Conservation (phyloP, 2,329 filamentous ascomycete species). For the Mycosphaerella sp. region DNA sequence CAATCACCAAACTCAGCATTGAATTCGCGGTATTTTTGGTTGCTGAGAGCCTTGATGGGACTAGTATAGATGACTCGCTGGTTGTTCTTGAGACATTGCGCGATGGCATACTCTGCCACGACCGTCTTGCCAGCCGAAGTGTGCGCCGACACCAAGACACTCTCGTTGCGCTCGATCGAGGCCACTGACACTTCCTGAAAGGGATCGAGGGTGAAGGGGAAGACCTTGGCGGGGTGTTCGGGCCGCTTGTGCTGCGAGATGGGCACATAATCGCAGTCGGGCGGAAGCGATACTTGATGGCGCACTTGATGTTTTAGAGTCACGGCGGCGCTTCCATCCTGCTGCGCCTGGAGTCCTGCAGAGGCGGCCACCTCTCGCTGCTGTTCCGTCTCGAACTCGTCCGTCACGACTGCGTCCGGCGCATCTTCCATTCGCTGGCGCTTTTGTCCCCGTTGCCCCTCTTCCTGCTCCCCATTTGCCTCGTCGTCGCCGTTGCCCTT, state of each 20-base stretch:
- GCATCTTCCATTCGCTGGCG: slow-evolving; percentile 59
- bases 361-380: slow-evolving; percentile 82
- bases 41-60: slow-evolving; percentile 97
- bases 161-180: slow-evolving; percentile 93
- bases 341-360: slow-evolving; percentile 57
- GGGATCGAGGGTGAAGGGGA: slow-evolving; percentile 87
- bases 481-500: slow-evolving; percentile 24
- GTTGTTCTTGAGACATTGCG: slow-evolving; percentile 93
- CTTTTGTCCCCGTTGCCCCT: slow-evolving; percentile 50
- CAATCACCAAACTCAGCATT: slow-evolving; percentile 93
- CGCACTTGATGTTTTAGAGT: slow-evolving; percentile 95
- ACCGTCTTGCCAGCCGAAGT: slow-evolving; percentile 98
- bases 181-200: slow-evolving; percentile 94
- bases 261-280: slow-evolving; percentile 69
- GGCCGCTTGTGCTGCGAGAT: slow-evolving; percentile 92
- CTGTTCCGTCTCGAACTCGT: slow-evolving; percentile 91
- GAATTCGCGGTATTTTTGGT: slow-evolving; percentile 98
- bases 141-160: slow-evolving; percentile 92
- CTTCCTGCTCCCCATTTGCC: slow-evolving; percentile 20
- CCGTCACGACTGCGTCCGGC: slow-evolving; percentile 75
- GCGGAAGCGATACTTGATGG: slow-evolving; percentile 92
- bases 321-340: slow-evolving; percentile 63
- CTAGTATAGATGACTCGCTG: slow-evolving; percentile 99
- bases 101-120: slow-evolving; percentile 95
- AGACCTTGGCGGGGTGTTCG: slow-evolving; percentile 73